phyloP scores from a whole-genome alignment of 106 monocot species.

The Dioscorea dumetorum region DNA sequence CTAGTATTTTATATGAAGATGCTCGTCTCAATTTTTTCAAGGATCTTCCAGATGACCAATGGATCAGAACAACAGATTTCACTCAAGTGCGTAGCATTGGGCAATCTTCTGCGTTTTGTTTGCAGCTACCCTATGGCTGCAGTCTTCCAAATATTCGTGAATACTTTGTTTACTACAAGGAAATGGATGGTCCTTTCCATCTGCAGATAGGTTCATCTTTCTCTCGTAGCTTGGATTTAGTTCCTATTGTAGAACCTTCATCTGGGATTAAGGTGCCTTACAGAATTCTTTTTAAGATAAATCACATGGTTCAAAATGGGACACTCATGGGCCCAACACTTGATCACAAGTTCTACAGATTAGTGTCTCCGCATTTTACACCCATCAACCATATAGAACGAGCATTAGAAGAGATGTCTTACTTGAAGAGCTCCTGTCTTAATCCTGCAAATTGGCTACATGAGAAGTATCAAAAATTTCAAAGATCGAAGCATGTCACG shows the following conservation, averaged over 20 bases:
- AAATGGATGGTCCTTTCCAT: conserved; percentile 22
- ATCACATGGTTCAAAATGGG: conserved; percentile 84
- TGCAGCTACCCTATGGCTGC: conserved; percentile 39
- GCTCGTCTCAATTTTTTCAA: conserved; percentile 39
- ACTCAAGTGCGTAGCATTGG: conserved; percentile 59
- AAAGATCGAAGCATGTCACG: conserved; percentile 7
- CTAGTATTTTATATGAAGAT: conserved; percentile 23
- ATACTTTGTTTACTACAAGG: conserved; percentile 49
- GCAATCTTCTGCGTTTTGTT: conserved; percentile 67
- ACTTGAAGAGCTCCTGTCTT: conserved; percentile 51
- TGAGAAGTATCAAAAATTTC: conserved; percentile 32
- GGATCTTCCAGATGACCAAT: conserved; percentile 56
- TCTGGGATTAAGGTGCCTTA: conserved; percentile 36
- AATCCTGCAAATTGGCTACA: conserved; percentile 52
- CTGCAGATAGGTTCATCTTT: conserved; percentile 29
- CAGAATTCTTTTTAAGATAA: conserved; percentile 70
- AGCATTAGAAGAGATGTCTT: conserved; percentile 59
- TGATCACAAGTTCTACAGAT: conserved; percentile 37
- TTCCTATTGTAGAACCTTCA: conserved; percentile 62
- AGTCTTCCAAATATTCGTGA: conserved; percentile 45
- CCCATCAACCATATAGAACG: conserved; percentile 42
- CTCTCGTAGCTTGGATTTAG: conserved; percentile 48
- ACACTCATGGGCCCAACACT: conserved; percentile 77
- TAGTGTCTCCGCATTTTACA: conserved; percentile 23
- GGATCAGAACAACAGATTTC: conserved; percentile 87